These are phyloP conservation scores for Calonectria crousiana DNA, from an alignment of 2,329 filamentous ascomycete species.

Conservation along the genomic window DNA sequence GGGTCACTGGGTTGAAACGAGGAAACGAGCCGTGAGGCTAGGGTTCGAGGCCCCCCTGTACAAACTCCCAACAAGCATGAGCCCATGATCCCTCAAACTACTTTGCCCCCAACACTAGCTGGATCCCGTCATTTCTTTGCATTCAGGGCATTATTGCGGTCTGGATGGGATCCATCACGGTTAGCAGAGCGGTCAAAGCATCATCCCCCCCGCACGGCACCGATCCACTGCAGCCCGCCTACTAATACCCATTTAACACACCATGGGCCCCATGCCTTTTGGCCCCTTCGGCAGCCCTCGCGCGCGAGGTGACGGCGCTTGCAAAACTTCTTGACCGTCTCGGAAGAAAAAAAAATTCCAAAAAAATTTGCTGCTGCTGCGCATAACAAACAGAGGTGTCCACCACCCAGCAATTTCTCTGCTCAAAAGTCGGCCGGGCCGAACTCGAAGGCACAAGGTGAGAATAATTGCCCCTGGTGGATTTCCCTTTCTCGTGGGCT, in stretches of 20 bases:
- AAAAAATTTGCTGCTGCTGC: background rate
- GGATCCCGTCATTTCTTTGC: constrained; percentile 31
- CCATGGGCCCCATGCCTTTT: constrained; percentile 24
- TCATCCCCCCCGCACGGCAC: constrained; percentile 39
- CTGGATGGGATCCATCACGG: constrained; percentile 39
- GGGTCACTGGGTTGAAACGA: constrained; percentile 34
- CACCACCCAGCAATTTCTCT: constrained; percentile 3
- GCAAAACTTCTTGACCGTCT: constrained; percentile 21
- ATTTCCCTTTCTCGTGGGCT: constrained; percentile 2
- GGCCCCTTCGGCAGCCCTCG: constrained; percentile 11
- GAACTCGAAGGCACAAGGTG: constrained; percentile 17
- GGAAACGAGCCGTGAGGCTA: constrained; percentile 30
- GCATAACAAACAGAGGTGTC: background rate
- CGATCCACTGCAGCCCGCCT: constrained; percentile 35
- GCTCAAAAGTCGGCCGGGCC: constrained; percentile 20
- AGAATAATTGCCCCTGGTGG: constrained; percentile 9
- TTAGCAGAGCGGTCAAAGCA: constrained; percentile 43
- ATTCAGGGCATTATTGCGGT: constrained; percentile 40
- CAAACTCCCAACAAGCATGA: constrained; percentile 25
- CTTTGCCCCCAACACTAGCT: constrained; percentile 27
- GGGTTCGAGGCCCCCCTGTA: constrained; percentile 25
- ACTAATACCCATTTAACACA: constrained; percentile 35
- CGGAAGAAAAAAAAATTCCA: background rate
- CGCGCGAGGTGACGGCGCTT: constrained; percentile 13
- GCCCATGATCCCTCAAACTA: constrained; percentile 24